Percentiles rank a stretch among this genome's conserved stretches.
Conservation (phyloP, 148 eudicot genomes). For the Chenopodium album region DNA sequence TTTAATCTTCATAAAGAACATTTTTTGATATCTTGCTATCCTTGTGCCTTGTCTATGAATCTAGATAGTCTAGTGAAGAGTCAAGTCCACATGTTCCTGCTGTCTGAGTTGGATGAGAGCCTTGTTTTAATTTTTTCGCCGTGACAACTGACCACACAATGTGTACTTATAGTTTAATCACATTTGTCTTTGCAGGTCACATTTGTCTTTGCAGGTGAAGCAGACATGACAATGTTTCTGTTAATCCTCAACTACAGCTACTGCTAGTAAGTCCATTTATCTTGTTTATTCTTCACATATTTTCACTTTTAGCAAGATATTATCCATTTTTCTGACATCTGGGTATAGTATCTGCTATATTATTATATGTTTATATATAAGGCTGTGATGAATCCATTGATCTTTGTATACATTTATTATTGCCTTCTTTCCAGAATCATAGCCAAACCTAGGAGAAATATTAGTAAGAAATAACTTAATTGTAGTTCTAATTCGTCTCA, state of each 20-base stretch:
- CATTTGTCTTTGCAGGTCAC: conserved; percentile 21
- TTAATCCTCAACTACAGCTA: conserved; percentile 3
- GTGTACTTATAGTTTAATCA: not conserved
- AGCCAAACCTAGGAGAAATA: not conserved
- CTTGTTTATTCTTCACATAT: not conserved
- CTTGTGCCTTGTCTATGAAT: not conserved
- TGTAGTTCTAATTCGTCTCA: not conserved
- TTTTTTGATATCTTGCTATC: conserved; percentile 9
- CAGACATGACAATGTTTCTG: not conserved
- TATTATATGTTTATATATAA: not conserved
- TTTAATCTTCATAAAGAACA: not conserved
- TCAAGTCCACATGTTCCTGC: not conserved
- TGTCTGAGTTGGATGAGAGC: not conserved
- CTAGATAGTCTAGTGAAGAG: not conserved
- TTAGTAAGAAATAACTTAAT: not conserved
- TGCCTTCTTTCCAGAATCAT: not conserved
- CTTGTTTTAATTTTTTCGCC: not conserved
- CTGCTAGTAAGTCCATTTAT: conserved; percentile 14
- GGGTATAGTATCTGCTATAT: not conserved
- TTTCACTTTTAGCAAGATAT: not conserved
- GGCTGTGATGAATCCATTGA: not conserved
- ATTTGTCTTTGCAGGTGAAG: conserved; percentile 21
- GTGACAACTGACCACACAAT: not conserved
- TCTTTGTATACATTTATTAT: not conserved
- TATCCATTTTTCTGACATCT: not conserved